phyloP scores from a whole-genome alignment of 2,329 filamentous ascomycete genomes.

The Verticillium dahliae region DNA sequence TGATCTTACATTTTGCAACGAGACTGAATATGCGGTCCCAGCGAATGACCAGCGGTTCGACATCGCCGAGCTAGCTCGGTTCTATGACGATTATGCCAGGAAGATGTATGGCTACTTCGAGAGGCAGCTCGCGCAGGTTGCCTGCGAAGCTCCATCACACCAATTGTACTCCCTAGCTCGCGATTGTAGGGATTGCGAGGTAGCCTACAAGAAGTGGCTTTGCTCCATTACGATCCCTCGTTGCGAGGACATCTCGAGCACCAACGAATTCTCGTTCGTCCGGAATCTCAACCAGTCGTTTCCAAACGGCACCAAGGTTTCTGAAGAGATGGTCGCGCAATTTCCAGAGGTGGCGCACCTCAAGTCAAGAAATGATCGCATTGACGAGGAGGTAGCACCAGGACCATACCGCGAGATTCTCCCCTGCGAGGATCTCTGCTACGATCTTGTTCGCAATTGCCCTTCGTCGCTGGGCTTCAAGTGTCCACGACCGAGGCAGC shows the following conservation, averaged over 20 bases:
- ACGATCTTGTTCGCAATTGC: slow-evolving; percentile 77
- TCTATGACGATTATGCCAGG: slow-evolving; percentile 73
- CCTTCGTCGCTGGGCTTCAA: slow-evolving; percentile 68
- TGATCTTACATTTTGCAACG: slow-evolving; percentile 81
- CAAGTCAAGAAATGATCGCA: slow-evolving; percentile 61
- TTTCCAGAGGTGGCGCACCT: slow-evolving; percentile 34
- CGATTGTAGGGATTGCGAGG: slow-evolving; percentile 67
- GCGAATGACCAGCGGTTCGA: slow-evolving; percentile 61
- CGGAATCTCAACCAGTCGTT: slow-evolving; percentile 69
- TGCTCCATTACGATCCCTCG: slow-evolving; percentile 90
- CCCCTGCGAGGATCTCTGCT: slow-evolving; percentile 84
- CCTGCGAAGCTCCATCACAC: slow-evolving; percentile 70
- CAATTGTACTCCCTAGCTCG: slow-evolving; percentile 77
- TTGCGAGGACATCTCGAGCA: slow-evolving; percentile 72
- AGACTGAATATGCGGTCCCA: slow-evolving; percentile 87
- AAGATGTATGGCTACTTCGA: slow-evolving; percentile 70
- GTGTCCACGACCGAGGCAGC: slow-evolving; percentile 51
- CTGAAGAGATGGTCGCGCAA: slow-evolving; percentile 24
- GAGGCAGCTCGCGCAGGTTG: slow-evolving; percentile 74
- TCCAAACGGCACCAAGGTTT: slow-evolving; percentile 57
- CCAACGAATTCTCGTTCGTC: slow-evolving; percentile 30
- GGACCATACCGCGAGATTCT: slow-evolving; percentile 92
- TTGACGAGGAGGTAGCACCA: slow-evolving; percentile 66
- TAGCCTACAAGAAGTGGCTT: slow-evolving; percentile 89
- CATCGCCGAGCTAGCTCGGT: slow-evolving; percentile 52